A percentile compares a stretch with the other conserved stretches of the same genome.
phyloP scores from a whole-genome alignment of 371 early-diverging fungal genomes.

The Mucor indicus region DNA sequence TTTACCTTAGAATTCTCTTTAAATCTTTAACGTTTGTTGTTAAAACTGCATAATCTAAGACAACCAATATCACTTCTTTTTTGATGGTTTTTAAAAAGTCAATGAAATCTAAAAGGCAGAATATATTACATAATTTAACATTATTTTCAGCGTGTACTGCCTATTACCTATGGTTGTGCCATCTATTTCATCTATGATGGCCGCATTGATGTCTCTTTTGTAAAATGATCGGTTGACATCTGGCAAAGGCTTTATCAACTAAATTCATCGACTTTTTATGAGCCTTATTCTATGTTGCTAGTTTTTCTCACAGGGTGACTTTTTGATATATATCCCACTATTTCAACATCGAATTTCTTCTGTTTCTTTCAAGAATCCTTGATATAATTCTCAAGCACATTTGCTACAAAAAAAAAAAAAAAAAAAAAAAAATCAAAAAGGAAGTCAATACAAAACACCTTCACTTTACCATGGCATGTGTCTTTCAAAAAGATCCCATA shows the following conservation, averaged over 20 bases:
- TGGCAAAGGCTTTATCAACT: conserved; percentile 11
- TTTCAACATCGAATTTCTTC: too few relatives aligned
- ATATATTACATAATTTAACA: conserved; percentile 16
- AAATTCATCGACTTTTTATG: conserved; percentile 4
- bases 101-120: conserved; percentile 15
- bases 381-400: conserved; percentile 1
- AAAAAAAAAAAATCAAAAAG: conserved; percentile 19
- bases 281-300: conserved; percentile 1
- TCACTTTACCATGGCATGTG: conserved; percentile 13
- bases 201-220: conserved; percentile 6
- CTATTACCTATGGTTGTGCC: conserved; percentile 11
- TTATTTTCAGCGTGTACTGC: conserved; percentile 12
- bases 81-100: conserved; percentile 6
- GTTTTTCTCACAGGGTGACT: background rate
- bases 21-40: conserved; percentile 12
- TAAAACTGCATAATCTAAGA: conserved; percentile 16
- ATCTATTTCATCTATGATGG: conserved; percentile 3
- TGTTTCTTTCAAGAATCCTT: background rate
- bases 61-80: conserved; percentile 11
- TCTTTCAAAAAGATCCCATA: conserved; percentile 10
- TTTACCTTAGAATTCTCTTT: conserved; percentile 15
- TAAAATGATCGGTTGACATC: conserved; percentile 5
- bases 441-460: conserved; percentile 11
- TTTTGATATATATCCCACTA: background rate
- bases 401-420: conserved; percentile 16